A percentile compares a stretch with the other conserved stretches of the same genome.
phyloP scores from a whole-genome alignment of 2,329 filamentous ascomycete genomes.

The Verticillium isaacii region DNA sequence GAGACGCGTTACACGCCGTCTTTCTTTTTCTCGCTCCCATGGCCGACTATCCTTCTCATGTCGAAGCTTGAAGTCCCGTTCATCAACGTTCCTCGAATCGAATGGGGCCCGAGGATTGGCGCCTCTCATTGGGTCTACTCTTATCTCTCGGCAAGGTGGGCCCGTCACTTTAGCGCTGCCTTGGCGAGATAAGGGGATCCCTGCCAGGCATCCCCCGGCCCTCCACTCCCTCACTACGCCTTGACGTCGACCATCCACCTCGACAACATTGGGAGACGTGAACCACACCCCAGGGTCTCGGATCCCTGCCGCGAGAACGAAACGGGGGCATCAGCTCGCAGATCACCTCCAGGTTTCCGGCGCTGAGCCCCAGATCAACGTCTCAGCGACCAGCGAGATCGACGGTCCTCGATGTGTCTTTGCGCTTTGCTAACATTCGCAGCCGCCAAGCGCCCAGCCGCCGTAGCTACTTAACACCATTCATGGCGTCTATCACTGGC shows the following conservation, averaged over 20 bases:
- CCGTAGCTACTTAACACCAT: background rate
- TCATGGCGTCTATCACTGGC: background rate
- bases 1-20: too few relatives aligned
- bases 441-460: background rate
- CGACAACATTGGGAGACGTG: background rate
- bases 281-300: background rate
- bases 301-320: background rate
- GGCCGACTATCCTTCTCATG: background rate
- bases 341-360: background rate
- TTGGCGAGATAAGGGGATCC: slow-evolving; percentile 12
- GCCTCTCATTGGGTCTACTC: slow-evolving; percentile 5
- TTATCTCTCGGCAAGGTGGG: slow-evolving; percentile 12
- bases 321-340: background rate
- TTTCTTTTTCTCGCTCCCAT: background rate
- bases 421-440: background rate
- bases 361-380: background rate
- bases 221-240: background rate
- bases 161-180: background rate
- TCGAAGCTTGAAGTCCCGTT: background rate
- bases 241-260: background rate
- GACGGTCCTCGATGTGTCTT: background rate
- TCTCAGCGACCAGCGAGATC: background rate
- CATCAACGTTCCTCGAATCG: background rate
- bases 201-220: slow-evolving; percentile 3
- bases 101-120: too few relatives aligned